Base-by-base conservation (phyloP, 495 filamentous ascomycete species). In the Pseudevernia furfuracea region DNA sequence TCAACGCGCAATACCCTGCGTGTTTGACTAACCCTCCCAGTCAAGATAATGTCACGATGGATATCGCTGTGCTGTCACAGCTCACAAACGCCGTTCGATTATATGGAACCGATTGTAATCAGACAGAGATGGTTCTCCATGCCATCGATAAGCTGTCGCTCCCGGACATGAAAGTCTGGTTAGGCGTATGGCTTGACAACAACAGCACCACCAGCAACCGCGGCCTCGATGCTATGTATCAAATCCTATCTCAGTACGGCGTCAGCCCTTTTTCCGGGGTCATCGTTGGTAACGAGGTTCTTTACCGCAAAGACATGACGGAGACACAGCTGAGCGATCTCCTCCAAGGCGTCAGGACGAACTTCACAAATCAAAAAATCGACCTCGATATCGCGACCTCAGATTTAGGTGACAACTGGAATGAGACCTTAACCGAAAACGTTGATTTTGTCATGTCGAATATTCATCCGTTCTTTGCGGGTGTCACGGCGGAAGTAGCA, bases 91-190 rank as follows among this genome's bases (percentile, higher is more conserved):
- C 84, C 3, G 81, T 98, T 52, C 89, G 93, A 2, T 81, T 97
- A 19, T 98, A 98, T 73, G 94, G 94, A 32, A 97, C 90, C 21
- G 94, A 98, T 76, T 98, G 94, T 81, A 97, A 97, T 73, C 93
- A 97, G 74, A 97, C 94, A 0, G 85, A 96, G 72, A 91, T 97
- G 90, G 87, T 94, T 1, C 81, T 97, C 48, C 86, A 93, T 69
- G 85, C 92, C 9, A 86, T 98, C 71, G 79, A 87, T 60, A 82
- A 81, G 59, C 81, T 97, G 39, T 82, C 83, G 41, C 74, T 96
- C 60, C 83, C 85, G 28, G 82, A 87, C 68, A 87, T 96, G 79
- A 96, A 94, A 69, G 80, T 98, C 67, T 97, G 94, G 94, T 80
- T 97, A 25, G 94, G 94, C 19, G 93, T 97, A 25, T 98, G 92